These are phyloP conservation scores for Talaromyces rugulosus DNA, from an alignment of 2,329 filamentous ascomycete species.

Conservation along the genomic window DNA sequence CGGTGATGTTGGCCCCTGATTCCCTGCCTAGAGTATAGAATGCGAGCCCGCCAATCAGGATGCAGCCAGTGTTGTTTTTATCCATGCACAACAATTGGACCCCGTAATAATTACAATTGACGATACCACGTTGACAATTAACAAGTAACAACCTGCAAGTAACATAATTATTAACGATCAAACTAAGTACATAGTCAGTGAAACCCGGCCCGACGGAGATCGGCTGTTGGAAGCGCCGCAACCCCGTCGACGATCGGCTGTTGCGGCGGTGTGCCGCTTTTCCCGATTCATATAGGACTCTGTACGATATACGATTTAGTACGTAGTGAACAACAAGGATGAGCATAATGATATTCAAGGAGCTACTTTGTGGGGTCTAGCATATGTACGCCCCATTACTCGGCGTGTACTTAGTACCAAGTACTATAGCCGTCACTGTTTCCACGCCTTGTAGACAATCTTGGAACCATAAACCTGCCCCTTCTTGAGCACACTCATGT, in stretches of 20 bases:
- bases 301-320: background rate
- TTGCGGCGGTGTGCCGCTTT: background rate
- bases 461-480: slow-evolving; percentile 77
- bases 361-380: too few relatives aligned
- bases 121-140: background rate
- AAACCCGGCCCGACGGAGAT: background rate
- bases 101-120: background rate
- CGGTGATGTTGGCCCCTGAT: background rate
- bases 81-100: background rate
- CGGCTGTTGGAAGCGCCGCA: background rate
- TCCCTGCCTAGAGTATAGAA: background rate
- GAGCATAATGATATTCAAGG: too few relatives aligned
- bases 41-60: background rate
- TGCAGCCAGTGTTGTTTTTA: background rate
- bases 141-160: too few relatives aligned
- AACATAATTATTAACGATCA: too few relatives aligned
- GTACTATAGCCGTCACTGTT: too few relatives aligned
- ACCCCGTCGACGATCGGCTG: background rate
- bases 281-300: background rate
- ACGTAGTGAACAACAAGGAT: too few relatives aligned
- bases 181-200: background rate
- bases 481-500: slow-evolving; percentile 75
- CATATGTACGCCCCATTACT: too few relatives aligned
- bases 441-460: slow-evolving; percentile 83
- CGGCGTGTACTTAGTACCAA: too few relatives aligned